Evolutionary conservation across 2,329 filamentous ascomycete species (phyloP).

Genomic region (Dactylellina haptotyla): DNA sequence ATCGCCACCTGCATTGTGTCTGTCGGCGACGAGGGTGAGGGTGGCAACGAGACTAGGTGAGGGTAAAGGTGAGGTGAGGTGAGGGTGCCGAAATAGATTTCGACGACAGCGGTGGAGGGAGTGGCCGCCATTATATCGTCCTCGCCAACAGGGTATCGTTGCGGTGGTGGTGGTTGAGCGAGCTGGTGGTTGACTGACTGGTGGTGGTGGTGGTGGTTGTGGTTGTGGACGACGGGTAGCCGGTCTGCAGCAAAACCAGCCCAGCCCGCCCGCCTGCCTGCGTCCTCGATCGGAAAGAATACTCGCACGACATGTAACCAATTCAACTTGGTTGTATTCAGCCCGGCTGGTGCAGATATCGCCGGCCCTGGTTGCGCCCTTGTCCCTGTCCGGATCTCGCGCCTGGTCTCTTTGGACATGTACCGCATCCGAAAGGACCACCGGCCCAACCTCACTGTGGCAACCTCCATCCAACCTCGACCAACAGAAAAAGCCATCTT

Average conservation of each 20-base stretch:
- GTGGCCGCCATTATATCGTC: constrained; percentile 5
- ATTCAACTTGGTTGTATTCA: no score
- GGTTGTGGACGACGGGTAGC: no score
- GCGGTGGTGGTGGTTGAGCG: no score
- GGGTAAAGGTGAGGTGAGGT: no score
- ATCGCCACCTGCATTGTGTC: no score
- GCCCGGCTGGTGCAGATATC: no score
- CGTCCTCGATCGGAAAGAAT: constrained; percentile 43
- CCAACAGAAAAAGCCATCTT: not conserved
- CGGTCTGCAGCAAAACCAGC: no score
- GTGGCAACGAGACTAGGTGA: no score
- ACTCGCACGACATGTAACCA: not conserved
- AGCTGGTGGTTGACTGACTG: no score
- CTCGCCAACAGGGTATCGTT: no score
- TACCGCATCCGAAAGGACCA: constrained; percentile 49
- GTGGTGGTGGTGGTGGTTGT: not conserved
- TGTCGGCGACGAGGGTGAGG: no score
- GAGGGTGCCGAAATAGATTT: no score
- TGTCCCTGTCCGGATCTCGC: constrained; percentile 3
- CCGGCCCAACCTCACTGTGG: constrained; percentile 25
- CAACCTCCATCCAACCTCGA: not conserved
- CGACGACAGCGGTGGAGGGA: not conserved
- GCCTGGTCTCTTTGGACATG: constrained; percentile 2
- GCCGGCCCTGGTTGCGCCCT: constrained; percentile 5
- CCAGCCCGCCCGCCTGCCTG: not conserved